Conservation (phyloP, 2,329 filamentous ascomycete genomes). For the Aureobasidium leucospermi region DNA sequence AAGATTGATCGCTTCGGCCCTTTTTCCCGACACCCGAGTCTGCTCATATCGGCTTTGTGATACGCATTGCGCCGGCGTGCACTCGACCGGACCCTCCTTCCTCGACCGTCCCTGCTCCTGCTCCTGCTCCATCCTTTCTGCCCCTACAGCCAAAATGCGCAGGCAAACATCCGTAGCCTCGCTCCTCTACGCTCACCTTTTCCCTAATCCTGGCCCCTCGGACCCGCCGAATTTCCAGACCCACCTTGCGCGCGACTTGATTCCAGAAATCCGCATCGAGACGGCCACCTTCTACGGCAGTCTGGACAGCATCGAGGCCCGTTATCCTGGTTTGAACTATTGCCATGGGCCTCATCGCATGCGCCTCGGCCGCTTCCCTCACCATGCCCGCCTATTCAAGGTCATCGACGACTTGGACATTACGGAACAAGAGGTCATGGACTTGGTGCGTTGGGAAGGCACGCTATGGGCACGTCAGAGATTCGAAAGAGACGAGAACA, state of each 20-base stretch:
- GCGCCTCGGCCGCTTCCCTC: slow-evolving; percentile 68
- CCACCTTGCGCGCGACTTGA: slow-evolving; percentile 62
- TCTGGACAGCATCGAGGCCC: slow-evolving; percentile 70
- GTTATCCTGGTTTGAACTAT: slow-evolving; percentile 77
- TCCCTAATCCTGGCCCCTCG: slow-evolving; percentile 57
- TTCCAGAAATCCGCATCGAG: slow-evolving; percentile 71
- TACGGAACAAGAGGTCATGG: slow-evolving; percentile 62
- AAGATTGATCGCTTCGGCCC: neutral
- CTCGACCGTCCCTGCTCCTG: neutral
- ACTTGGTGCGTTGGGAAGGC: slow-evolving; percentile 73
- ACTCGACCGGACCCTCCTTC: neutral
- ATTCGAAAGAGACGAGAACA: slow-evolving; percentile 67
- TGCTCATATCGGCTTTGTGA: neutral
- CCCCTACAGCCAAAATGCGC: slow-evolving; percentile 50
- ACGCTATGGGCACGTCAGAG: slow-evolving; percentile 77
- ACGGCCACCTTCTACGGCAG: slow-evolving; percentile 73
- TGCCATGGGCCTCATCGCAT: slow-evolving; percentile 64
- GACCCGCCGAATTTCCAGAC: slow-evolving; percentile 66
- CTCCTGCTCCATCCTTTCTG: neutral
- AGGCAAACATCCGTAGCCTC: slow-evolving; percentile 60
- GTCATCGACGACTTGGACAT: slow-evolving; percentile 65
- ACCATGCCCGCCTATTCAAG: slow-evolving; percentile 68
- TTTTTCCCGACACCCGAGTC: neutral
- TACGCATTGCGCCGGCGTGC: neutral
- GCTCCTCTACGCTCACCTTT: slow-evolving; percentile 68